phyloP scores from a whole-genome alignment of 139 green algal genomes.

The Volvox africanus region DNA sequence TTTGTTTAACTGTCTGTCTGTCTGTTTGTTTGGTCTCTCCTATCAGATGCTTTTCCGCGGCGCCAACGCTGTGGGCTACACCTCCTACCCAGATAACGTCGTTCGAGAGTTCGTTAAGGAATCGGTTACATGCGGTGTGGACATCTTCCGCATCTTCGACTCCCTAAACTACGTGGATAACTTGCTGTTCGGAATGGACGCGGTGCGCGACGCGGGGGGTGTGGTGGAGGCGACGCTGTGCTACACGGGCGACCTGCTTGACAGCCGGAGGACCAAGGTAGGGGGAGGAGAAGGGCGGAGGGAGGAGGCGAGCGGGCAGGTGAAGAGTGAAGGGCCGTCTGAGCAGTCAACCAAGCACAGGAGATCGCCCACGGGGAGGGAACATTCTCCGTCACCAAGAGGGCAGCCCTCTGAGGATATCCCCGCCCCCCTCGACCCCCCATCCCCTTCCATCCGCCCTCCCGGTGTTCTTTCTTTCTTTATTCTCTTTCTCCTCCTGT shows the following conservation, averaged over 20 bases:
- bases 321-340: not conserved
- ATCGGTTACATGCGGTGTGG: conserved; percentile 76
- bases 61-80: conserved; percentile 94
- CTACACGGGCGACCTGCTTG: conserved; percentile 91
- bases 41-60: conserved; percentile 93
- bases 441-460: not conserved
- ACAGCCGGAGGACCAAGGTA: conserved; percentile 71
- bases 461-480: not conserved
- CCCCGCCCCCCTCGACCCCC: not conserved
- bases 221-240: conserved; percentile 92
- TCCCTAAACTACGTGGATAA: conserved; percentile 92
- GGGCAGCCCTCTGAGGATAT: no score
- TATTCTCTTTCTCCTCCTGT: no score
- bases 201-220: conserved; percentile 78
- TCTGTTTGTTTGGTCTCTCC: not conserved
- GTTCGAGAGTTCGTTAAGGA: conserved; percentile 53
- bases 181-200: conserved; percentile 92
- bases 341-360: no score
- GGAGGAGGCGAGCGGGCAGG: not conserved
- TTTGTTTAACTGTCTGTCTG: no score
- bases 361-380: no score
- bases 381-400: no score
- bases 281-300: not conserved
- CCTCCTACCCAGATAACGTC: conserved; percentile 85
- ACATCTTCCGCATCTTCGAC: conserved; percentile 94